Evolutionary conservation across 176 grass and related monocot species (phyloP), one percentile per base, ranked within the genome.

Genomic region (Lolium perenne): DNA sequence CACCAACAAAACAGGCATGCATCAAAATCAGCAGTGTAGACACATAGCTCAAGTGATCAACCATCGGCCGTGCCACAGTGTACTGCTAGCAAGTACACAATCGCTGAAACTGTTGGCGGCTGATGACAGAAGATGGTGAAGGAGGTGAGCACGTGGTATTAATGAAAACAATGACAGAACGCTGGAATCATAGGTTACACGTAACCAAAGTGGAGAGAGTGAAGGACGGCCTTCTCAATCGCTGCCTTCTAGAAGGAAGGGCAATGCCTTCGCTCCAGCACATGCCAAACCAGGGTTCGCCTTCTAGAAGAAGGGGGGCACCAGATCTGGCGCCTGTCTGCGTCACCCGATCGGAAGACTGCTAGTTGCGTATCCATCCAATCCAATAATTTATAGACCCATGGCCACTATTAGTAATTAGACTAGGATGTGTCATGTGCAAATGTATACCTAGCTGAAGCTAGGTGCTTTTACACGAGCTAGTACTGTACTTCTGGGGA

Each of bases 251-350:
- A 80, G 84, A 86, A 86, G 63, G 25, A 11, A 8, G 56, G 18
- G 1, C 41, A 43, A 43, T 7, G 41, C 41, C 41, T 43, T 43
- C 17, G 45, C 41, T 22, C 4, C 8, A 21, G 72, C 73, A 50
- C 60, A 66, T 26, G 78, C 59, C 6, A 41, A 29, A 53, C 38
- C 58, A 26, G 0, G 16, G 29, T n/a, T 63, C 29, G 16, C 60
- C 80, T 69, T 88, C 80, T 83, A 76, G 72, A 77, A 76, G 72
- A 77, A 78, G 72, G 51, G 45, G 46, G 23, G 60, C 12, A 50
- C 17, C 25, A 15, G 23, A 66, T 66, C 50, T 12, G 49, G 40
- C 54, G 23, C 41, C 4, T 17, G 77, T 64, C 55, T 0, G 55
- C 29, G 18, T 80, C 54, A 10, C 5, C 25, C 47, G 3, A 12